Base-by-base conservation (phyloP, 148 eudicot genomes). In the Arbutus unedo region DNA sequence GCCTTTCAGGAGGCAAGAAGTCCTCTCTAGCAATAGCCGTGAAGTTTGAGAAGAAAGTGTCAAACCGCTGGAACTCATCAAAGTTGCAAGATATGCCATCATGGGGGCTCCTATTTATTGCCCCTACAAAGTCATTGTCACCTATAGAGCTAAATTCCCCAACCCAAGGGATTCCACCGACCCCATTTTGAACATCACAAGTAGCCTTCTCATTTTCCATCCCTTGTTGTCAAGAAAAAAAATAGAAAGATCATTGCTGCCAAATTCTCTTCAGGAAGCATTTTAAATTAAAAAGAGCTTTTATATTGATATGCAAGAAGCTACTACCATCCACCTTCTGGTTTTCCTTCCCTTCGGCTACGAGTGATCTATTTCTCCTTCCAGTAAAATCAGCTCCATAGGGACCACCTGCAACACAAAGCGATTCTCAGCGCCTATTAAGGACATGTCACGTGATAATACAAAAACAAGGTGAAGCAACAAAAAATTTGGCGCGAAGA, bases 1-100 rank as follows among this genome's bases (percentile, higher is more conserved):
- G 83, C 85, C 90, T 91, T 86, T 92, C 94, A 84, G 96, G 95
- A 84, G 95, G 96, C 88, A 95, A 90, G 86, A 88, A 91, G 70
- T 82, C 77, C 76, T 89, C 93, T 89, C 92, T 90, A 31, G 89
- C 92, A 77, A 86, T 70, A 19, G 59, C 48, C 25, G 84, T 84
- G 77, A 93, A 89, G 87, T 91, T 91, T 74, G 87, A 83, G 83
- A 93, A 90, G 85, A 91, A 93, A 55, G 91, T 74, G 54, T 90
- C 87, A 78, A 89, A 92, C 57, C 80, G 89, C 82, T 85, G 88
- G 82, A 89, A 90, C 50, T 91, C 94, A 80, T 85, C 82, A 80
- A 79, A 85, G 81, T 87, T 88, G 84, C 98, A 95, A 41, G 93
- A 86, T 45, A 77, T 81, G 70, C 83, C 93, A 88, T 51, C 83